Base-by-base conservation (phyloP, 768 basidiomycete species). In the Strobilomyces confusus region DNA sequence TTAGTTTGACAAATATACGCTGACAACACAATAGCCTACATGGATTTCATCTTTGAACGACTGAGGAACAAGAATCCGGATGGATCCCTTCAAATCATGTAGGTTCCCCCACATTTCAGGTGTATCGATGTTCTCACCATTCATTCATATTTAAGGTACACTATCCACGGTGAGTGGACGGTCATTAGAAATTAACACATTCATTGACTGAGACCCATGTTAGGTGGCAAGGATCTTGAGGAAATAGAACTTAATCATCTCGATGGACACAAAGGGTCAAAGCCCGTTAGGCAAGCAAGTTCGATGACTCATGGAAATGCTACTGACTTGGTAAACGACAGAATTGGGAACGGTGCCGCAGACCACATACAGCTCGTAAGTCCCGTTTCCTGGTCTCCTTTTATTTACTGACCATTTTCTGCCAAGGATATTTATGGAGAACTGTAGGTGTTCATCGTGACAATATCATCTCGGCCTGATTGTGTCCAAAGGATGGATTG, bases 341-440 rank as follows among this genome's bases (percentile, higher is more conserved):
- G 83, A 12, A 93, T 99, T 52, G 95, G 95, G 5, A 99, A 99
- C 67, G 95, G 95, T 4, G 95, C 95, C 0, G 93, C 92, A 4
- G 87, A 94, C 66, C 95, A 98, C 67, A 68, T 97, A 11, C 95
- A 98, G 64, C 72, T 95, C 61, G 92, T 91, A 54, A 58, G 73
- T 55, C 22, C 26, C 14, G 49, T 51, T 25, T 30, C 58, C 51
- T 20, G 19, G n/a, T 22, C 8, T 52, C 36, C 17, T 44, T 4
- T 9, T 34, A 13, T 33, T 7, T 1, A 9, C 22, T 58, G 49
- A 62, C 46, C 3, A 19, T 11, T 38, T n/a, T 44, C 12, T 19
- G 20, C 30, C 2, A 57, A 93, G 92, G 95, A 99, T 68, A 98
- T 99, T 51, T 98, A 98, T 59, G 95, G 95, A 30, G 95, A 97